Conservation (phyloP, 192 early-diverging fungal species). For the Backusella tarrabulga region DNA sequence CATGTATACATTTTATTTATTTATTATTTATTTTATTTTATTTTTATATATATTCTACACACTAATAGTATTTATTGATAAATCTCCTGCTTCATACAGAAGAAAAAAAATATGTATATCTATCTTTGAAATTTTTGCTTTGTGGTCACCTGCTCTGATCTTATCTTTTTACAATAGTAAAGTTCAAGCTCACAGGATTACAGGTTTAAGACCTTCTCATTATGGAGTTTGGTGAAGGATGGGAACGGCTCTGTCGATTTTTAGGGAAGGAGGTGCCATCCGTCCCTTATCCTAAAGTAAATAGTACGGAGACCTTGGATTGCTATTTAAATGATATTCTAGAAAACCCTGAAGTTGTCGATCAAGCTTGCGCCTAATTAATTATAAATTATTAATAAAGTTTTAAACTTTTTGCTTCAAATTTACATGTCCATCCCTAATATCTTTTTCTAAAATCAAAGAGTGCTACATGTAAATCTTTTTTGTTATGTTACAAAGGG, state of each 20-base stretch:
- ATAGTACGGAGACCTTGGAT: neutral
- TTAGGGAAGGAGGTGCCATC: neutral
- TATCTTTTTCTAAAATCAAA: too few relatives aligned
- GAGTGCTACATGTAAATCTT: too few relatives aligned
- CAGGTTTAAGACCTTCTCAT: neutral
- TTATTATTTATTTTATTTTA: neutral
- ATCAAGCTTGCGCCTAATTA: neutral
- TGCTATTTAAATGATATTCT: neutral
- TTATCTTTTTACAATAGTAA: too few relatives aligned
- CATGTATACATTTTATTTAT: neutral
- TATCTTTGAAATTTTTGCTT: too few relatives aligned
- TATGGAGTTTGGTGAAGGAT: conserved; percentile 9
- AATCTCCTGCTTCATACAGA: neutral
- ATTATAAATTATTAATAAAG: neutral
- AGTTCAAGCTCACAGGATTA: too few relatives aligned
- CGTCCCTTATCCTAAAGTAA: neutral
- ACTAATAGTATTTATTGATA: neutral
- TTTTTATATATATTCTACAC: neutral
- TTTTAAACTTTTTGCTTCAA: neutral
- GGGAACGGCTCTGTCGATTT: conserved; percentile 2
- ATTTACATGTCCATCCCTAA: neutral
- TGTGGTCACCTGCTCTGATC: too few relatives aligned
- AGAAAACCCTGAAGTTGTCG: neutral
- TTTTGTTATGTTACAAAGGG: too few relatives aligned
- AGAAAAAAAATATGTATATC: too few relatives aligned